Base-by-base conservation (phyloP, 2,329 filamentous ascomycete genomes). In the Xylaria hypoxylon region DNA sequence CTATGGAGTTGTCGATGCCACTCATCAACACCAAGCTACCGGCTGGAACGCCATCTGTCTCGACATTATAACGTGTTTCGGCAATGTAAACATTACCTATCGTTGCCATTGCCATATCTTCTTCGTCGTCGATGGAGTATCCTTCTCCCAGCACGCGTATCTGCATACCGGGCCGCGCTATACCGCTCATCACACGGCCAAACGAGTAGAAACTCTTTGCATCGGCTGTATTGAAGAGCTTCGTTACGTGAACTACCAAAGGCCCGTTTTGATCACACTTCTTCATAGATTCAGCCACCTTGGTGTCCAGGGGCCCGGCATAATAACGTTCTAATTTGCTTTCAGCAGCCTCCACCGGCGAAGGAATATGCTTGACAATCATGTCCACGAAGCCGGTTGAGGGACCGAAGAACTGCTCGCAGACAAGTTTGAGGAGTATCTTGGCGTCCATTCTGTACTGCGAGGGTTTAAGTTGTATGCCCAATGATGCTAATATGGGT, bases 1-100 rank as follows among this genome's bases (percentile, higher is more conserved):
- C 93, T 73, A 99, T 98, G 4, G 94, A 97, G 79, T 98, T 98
- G 82, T 98, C 95, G 31, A 99, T 90, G 15, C 95, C 96, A 62
- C 92, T 90, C 17, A 99, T 85, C n/a, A 99, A 83, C 15, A 96
- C 95, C 84, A 93, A 92, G 77, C 96, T 97, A 48, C 96, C 96
- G 0, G 96, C 96, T 5, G 96, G 96, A 28, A 99, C 90, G 56
- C 96, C 96, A 72, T 94, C 93, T 0, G 93, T 94, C 2, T 93
- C 89, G 52, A 99, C 92, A 72, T 94, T 97, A 81, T 99, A 99
- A 76, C 94, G 86, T 26, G 94, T 94, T 79, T 98, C 93, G 7
- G 91, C 92, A 71, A 99, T 95, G 84, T 92, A 96, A 13, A 96
- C 94, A 70, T 94, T 90, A 1, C 89, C 87, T 67, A 99, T 91